These are phyloP conservation scores for Mucor velutinosus DNA, from an alignment of 371 early-diverging fungal species.

Conservation along the genomic window DNA sequence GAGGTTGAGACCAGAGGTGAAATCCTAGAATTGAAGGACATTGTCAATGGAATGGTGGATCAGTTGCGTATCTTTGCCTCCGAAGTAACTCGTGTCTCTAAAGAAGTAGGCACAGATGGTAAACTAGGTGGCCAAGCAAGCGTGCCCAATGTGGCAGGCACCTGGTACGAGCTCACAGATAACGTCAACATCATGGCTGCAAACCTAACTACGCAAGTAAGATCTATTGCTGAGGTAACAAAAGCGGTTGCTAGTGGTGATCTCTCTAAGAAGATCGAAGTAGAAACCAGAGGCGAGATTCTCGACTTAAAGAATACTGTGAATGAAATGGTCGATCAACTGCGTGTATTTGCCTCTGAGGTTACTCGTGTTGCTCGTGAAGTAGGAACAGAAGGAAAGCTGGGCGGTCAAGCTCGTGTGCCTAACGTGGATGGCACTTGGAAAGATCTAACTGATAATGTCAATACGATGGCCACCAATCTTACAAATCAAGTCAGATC, in stretches of 20 bases:
- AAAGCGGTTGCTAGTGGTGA: slow-evolving; percentile 52
- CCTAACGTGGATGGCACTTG: too few relatives aligned
- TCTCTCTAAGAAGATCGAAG: slow-evolving; percentile 35
- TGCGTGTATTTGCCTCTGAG: slow-evolving; percentile 45
- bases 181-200: slow-evolving; percentile 42
- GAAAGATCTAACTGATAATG: too few relatives aligned
- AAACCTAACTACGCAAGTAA: slow-evolving; percentile 59
- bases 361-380: too few relatives aligned
- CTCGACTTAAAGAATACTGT: slow-evolving; percentile 34
- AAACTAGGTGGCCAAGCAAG: slow-evolving; percentile 12
- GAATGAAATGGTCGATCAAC: slow-evolving; percentile 36
- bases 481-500: slow-evolving; percentile 63
- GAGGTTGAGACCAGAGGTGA: slow-evolving; percentile 44
- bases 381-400: too few relatives aligned
- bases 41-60: too few relatives aligned
- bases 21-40: slow-evolving; percentile 25
- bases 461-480: slow-evolving; percentile 55
- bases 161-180: slow-evolving; percentile 43
- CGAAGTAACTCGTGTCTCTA: neutral
- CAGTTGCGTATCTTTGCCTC: neutral
- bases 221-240: slow-evolving; percentile 54
- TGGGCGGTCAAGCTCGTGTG: too few relatives aligned
- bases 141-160: too few relatives aligned
- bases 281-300: slow-evolving; percentile 47
- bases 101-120: neutral